Evolutionary conservation across 371 early-diverging fungal genomes (phyloP).

Genomic region (Choanephora cucurbitarum): DNA sequence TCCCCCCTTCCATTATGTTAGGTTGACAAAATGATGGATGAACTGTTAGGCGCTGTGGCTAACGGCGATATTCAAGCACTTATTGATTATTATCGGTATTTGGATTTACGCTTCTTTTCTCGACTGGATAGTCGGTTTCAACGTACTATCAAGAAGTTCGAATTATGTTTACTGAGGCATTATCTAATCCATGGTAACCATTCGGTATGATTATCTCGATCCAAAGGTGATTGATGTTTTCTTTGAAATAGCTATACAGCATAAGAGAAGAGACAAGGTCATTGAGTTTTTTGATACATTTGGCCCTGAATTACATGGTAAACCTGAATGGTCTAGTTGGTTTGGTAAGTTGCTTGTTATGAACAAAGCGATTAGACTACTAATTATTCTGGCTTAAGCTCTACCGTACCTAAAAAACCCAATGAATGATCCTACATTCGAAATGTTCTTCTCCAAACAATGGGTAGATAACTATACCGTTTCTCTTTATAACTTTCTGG

Average conservation of each 20-base stretch:
- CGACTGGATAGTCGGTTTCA: slow-evolving; percentile 65
- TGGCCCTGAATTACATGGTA: slow-evolving; percentile 62
- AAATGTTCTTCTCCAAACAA: slow-evolving; percentile 64
- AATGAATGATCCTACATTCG: slow-evolving; percentile 62
- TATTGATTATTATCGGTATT: slow-evolving; percentile 66
- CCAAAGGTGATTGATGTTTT: not conserved
- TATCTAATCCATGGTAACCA: slow-evolving; percentile 67
- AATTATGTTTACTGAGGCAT: slow-evolving; percentile 62
- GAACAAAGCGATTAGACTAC: not conserved
- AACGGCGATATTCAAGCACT: slow-evolving; percentile 60
- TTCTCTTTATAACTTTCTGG: slow-evolving; percentile 68
- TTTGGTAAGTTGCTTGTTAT: slow-evolving; percentile 50
- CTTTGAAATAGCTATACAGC: slow-evolving; percentile 52
- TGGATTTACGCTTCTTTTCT: slow-evolving; percentile 69
- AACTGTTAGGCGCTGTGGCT: slow-evolving; percentile 52
- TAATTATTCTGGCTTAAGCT: slow-evolving; percentile 30
- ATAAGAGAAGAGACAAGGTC: slow-evolving; percentile 60
- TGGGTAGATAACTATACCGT: slow-evolving; percentile 69
- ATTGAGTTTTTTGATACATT: slow-evolving; percentile 65
- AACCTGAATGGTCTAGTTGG: slow-evolving; percentile 69
- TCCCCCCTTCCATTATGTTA: slow-evolving; percentile 14
- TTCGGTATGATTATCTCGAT: no score
- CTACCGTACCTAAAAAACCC: slow-evolving; percentile 68
- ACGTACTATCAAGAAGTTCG: slow-evolving; percentile 65
- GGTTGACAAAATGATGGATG: slow-evolving; percentile 72